phyloP scores from a whole-genome alignment of 2,329 filamentous ascomycete species.

The Nigrograna mackinnonii region DNA sequence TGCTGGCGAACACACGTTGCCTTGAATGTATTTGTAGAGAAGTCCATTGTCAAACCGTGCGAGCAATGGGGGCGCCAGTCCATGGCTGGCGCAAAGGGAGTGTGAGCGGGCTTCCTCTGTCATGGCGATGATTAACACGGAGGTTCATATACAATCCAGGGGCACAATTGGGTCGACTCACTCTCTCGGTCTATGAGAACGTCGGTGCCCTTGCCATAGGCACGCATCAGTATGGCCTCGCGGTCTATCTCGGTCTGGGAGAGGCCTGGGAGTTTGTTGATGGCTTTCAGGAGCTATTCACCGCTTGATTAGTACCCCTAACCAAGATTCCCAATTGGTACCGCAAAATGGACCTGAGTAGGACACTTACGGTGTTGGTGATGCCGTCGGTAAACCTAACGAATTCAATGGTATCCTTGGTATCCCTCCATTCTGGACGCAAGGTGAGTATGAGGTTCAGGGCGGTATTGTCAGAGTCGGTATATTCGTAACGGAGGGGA shows the following conservation, averaged over 20 bases:
- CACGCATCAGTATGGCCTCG: conserved; percentile 85
- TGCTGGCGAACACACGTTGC: conserved; percentile 75
- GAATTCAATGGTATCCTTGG: conserved; percentile 77
- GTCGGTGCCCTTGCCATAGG: conserved; percentile 93
- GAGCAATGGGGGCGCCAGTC: conserved; percentile 83
- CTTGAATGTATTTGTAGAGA: conserved; percentile 88
- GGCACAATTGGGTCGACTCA: conserved; percentile 50
- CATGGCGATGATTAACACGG: conserved; percentile 20
- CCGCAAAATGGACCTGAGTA: too few species aligned
- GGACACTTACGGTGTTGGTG: conserved; percentile 76
- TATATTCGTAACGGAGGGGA: conserved; percentile 75
- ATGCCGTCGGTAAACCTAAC: conserved; percentile 96
- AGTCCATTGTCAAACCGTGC: conserved; percentile 96
- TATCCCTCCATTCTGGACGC: conserved; percentile 78
- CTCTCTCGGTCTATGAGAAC: conserved; percentile 94
- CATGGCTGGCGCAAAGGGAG: conserved; percentile 80
- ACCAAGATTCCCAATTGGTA: background rate
- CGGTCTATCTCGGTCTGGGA: conserved; percentile 78
- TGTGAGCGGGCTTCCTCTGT: conserved; percentile 70
- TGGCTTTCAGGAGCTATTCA: conserved; percentile 67
- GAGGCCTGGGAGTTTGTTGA: conserved; percentile 69
- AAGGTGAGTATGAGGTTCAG: conserved; percentile 77
- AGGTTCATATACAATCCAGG: background rate
- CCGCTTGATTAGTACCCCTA: conserved; percentile 9
- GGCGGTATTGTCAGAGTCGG: conserved; percentile 78